Conservation (phyloP, 768 basidiomycete genomes). For the Leucosporidium scottii region DNA sequence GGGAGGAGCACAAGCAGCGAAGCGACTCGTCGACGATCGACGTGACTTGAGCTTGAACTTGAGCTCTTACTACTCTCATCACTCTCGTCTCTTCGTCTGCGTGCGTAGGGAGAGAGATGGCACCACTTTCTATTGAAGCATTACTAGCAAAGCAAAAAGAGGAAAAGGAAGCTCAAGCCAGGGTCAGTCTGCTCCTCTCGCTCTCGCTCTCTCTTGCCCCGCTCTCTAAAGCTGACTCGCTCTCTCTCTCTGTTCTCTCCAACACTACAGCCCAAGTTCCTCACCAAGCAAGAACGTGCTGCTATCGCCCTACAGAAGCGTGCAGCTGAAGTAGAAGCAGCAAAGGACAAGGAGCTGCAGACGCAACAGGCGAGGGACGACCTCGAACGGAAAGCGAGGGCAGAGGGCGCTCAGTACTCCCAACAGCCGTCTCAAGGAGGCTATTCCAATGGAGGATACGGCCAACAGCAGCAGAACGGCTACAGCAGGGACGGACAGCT, state of each 20-base stretch:
- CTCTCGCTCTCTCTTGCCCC: background rate
- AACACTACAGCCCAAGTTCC: constrained; percentile 74
- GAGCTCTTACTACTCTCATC: no score
- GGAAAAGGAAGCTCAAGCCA: constrained; percentile 83
- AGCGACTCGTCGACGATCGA: no score
- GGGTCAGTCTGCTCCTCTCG: constrained; percentile 50
- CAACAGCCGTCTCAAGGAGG: background rate
- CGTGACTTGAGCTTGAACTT: background rate
- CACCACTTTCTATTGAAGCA: constrained; percentile 59
- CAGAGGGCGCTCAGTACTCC: constrained; percentile 46
- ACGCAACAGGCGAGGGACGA: constrained; percentile 57
- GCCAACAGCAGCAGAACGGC: constrained; percentile 34
- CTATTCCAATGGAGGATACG: background rate
- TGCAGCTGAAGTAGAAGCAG: constrained; percentile 67
- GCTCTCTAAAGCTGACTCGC: background rate
- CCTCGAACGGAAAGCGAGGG: constrained; percentile 70
- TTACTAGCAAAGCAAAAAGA: constrained; percentile 77
- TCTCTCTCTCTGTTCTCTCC: background rate
- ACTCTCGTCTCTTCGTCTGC: background rate
- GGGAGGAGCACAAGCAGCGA: background rate
- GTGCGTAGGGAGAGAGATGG: background rate
- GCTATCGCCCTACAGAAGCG: constrained; percentile 81
- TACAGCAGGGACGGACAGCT: constrained; percentile 46
- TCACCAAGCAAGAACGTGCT: constrained; percentile 85
- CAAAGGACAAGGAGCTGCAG: constrained; percentile 60